Conservation (phyloP, 352 stramenopile genomes). For the Phytopythium litorale region DNA sequence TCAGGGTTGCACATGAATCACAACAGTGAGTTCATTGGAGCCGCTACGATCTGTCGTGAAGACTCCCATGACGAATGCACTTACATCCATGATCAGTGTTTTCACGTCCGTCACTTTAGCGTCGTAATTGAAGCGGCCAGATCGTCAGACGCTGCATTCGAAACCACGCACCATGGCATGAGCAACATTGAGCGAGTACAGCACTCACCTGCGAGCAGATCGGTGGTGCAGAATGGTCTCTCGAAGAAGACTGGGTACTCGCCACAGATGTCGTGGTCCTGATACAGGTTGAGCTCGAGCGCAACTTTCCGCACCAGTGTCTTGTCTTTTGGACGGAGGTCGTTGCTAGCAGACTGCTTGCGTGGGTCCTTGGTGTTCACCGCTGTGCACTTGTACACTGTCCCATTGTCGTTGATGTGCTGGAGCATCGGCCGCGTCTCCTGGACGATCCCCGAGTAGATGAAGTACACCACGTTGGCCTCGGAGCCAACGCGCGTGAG, state of each 20-base stretch:
- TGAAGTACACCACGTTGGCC: slow-evolving; percentile 72
- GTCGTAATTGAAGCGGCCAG: slow-evolving; percentile 3
- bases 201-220: slow-evolving; percentile 47
- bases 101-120: slow-evolving; percentile 71
- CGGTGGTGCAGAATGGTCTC: slow-evolving; percentile 47
- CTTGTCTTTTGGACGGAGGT: slow-evolving; percentile 7
- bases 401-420: slow-evolving; percentile 60
- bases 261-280: slow-evolving; percentile 78
- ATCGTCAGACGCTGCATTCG: not conserved
- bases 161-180: not conserved
- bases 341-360: slow-evolving; percentile 9
- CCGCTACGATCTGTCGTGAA: not conserved
- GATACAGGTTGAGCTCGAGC: slow-evolving; percentile 73
- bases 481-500: slow-evolving; percentile 68
- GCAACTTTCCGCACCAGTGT: slow-evolving; percentile 6
- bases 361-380: slow-evolving; percentile 30
- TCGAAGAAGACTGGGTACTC: slow-evolving; percentile 69
- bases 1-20: not conserved
- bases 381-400: slow-evolving; percentile 40
- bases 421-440: slow-evolving; percentile 71
- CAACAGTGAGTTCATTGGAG: not conserved
- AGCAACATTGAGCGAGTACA: not conserved
- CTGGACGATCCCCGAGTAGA: slow-evolving; percentile 74
- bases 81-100: slow-evolving; percentile 74
- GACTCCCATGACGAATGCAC: slow-evolving; percentile 3